phyloP scores from a whole-genome alignment of 768 basidiomycete species.

The Macrolepiota albuminosa region DNA sequence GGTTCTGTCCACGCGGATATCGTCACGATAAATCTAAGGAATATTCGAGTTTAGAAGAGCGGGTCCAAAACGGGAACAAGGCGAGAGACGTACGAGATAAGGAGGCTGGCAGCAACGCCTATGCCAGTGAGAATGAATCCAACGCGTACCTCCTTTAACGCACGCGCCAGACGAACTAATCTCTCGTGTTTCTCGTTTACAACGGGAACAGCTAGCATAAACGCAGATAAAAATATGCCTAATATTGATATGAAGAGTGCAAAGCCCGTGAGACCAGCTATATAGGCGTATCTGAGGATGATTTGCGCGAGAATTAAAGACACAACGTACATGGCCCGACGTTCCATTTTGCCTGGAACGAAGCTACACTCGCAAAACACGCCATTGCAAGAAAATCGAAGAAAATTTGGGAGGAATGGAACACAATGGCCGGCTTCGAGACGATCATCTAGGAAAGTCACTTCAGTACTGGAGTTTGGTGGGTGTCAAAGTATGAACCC shows the following conservation, averaged over 20 bases:
- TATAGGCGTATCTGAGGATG: not conserved
- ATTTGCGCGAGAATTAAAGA: not conserved
- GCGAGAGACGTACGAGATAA: slow-evolving; percentile 64
- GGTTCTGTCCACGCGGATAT: slow-evolving; percentile 86
- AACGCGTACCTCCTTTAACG: slow-evolving; percentile 78
- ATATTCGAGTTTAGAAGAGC: not conserved
- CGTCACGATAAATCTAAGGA: slow-evolving; percentile 61
- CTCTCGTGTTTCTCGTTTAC: slow-evolving; percentile 85
- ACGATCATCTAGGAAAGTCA: slow-evolving; percentile 68
- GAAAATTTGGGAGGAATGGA: slow-evolving; percentile 76
- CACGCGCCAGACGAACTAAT: slow-evolving; percentile 68
- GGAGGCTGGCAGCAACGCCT: slow-evolving; percentile 59
- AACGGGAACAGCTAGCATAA: slow-evolving; percentile 75
- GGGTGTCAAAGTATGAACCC: slow-evolving; percentile 40
- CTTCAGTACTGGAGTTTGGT: not conserved
- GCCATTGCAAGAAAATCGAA: slow-evolving; percentile 92
- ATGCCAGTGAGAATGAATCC: slow-evolving; percentile 76
- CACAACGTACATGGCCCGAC: slow-evolving; percentile 78
- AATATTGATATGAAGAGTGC: slow-evolving; percentile 75
- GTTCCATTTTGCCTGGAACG: slow-evolving; percentile 80
- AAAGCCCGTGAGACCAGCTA: slow-evolving; percentile 86
- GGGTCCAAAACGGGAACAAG: not conserved
- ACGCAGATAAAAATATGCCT: slow-evolving; percentile 67
- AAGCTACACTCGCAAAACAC: slow-evolving; percentile 85
- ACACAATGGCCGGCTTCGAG: slow-evolving; percentile 76